Conservation (phyloP, 2,329 filamentous ascomycete species). For the Herpotrichia juniperi region DNA sequence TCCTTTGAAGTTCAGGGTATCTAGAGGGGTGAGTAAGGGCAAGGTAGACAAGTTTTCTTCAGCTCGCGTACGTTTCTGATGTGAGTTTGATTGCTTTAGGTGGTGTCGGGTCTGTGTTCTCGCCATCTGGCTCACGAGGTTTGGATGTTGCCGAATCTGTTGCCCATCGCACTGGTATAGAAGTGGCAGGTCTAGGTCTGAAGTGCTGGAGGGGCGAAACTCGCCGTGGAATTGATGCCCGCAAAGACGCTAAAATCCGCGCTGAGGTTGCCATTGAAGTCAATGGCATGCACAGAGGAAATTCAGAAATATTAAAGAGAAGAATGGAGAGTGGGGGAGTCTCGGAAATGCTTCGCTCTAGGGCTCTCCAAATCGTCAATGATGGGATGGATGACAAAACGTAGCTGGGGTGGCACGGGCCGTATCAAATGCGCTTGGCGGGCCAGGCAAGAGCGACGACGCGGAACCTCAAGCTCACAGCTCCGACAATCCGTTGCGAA, state of each 20-base stretch:
- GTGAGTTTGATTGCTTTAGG: constrained; percentile 72
- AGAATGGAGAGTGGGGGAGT: constrained; percentile 24
- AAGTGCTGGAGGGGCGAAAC: constrained; percentile 26
- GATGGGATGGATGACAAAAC: constrained; percentile 29
- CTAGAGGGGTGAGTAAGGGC: constrained; percentile 23
- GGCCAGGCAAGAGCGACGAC: constrained; percentile 44
- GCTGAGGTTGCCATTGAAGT: constrained; percentile 41
- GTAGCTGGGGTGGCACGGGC: constrained; percentile 29
- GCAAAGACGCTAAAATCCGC: constrained; percentile 40
- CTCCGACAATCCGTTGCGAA: constrained; percentile 34
- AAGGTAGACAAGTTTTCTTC: not conserved
- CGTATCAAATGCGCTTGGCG: constrained; percentile 22
- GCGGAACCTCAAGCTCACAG: constrained; percentile 43
- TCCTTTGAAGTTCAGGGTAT: constrained; percentile 82
- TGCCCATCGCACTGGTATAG: constrained; percentile 45
- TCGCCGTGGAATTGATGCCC: constrained; percentile 34
- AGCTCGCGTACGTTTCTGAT: constrained; percentile 67
- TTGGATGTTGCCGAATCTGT: constrained; percentile 49
- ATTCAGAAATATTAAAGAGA: constrained; percentile 3
- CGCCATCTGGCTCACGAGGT: constrained; percentile 46
- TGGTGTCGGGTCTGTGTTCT: constrained; percentile 39
- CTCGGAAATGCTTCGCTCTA: not conserved
- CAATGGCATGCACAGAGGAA: constrained; percentile 12
- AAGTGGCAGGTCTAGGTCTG: constrained; percentile 30
- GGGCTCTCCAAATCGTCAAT: not conserved